phyloP scores from a whole-genome alignment of 257 asterid species.

The Jasminum sambac region DNA sequence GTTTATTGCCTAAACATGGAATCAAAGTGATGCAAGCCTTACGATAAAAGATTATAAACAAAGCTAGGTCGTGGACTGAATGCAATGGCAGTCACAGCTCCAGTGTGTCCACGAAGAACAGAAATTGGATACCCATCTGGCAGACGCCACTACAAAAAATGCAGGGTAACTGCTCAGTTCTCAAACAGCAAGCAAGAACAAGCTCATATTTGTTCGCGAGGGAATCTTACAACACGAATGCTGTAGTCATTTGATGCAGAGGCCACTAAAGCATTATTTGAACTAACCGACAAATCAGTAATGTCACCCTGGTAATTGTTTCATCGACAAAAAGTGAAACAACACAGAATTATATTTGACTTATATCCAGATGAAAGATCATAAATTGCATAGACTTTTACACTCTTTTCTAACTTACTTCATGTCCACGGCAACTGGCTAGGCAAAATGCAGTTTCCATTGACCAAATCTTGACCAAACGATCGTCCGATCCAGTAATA shows the following conservation, averaged over 20 bases:
- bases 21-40: constrained; percentile 39
- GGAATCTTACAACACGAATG: constrained; percentile 88
- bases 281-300: constrained; percentile 91
- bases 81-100: constrained; percentile 95
- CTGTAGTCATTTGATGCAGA: constrained; percentile 96
- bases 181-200: constrained; percentile 32
- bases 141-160: constrained; percentile 82
- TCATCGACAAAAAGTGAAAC: constrained; percentile 17
- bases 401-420: constrained; percentile 50
- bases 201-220: constrained; percentile 25
- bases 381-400: constrained; percentile 15
- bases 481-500: constrained; percentile 98
- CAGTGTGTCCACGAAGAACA: constrained; percentile 92
- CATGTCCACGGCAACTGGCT: constrained; percentile 97
- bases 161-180: constrained; percentile 28
- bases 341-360: constrained; percentile 8
- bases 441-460: constrained; percentile 99
- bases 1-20: constrained; percentile 10
- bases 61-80: constrained; percentile 76
- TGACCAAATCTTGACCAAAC: constrained; percentile 96
- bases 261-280: constrained; percentile 82
- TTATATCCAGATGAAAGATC: neutral
- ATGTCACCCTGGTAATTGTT: constrained; percentile 76
- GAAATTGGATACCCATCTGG: constrained; percentile 92
- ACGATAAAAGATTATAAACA: constrained; percentile 86